Evolutionary conservation across 441 rosid species (phyloP).

Genomic region (Kokia cookei): DNA sequence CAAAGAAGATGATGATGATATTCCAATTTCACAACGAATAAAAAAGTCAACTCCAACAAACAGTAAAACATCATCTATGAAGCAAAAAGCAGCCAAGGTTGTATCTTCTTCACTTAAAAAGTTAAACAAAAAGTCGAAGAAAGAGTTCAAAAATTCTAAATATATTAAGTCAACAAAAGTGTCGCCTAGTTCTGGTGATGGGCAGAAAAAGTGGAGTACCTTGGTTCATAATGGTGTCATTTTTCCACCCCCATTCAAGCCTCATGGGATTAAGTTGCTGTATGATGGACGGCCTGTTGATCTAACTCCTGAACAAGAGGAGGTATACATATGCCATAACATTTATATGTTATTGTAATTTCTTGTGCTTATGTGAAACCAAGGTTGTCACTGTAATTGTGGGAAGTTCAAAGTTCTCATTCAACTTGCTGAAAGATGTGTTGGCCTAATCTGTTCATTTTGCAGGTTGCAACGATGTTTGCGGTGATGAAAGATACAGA

Average conservation of each 20-base stretch:
- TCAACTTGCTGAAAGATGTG: not conserved
- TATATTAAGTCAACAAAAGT: constrained; percentile 68
- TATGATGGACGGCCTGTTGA: constrained; percentile 73
- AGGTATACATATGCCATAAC: constrained; percentile 35
- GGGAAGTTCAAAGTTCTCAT: constrained; percentile 1
- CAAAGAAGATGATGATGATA: constrained; percentile 20
- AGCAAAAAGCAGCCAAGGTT: constrained; percentile 41
- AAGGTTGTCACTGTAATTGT: not conserved
- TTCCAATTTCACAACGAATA: constrained; percentile 28
- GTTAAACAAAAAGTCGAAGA: constrained; percentile 48
- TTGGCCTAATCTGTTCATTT: constrained; percentile 19
- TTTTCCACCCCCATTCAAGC: constrained; percentile 84
- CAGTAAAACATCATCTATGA: constrained; percentile 39
- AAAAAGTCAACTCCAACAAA: constrained; percentile 39
- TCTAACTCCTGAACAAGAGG: constrained; percentile 91
- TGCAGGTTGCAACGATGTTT: constrained; percentile 99
- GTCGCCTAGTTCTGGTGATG: constrained; percentile 84
- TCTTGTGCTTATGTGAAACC: not conserved
- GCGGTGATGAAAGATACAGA: constrained; percentile 98
- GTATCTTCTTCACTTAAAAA: constrained; percentile 52
- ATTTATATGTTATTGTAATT: not conserved
- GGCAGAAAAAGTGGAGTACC: constrained; percentile 98
- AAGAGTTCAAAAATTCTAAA: constrained; percentile 57
- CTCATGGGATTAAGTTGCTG: constrained; percentile 83
- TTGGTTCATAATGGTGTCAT: constrained; percentile 95